A percentile compares a stretch with the other conserved stretches of the same genome.
These are phyloP conservation scores for Ormosia emarginata DNA, from an alignment of 306 rosid species.

Conservation along the genomic window DNA sequence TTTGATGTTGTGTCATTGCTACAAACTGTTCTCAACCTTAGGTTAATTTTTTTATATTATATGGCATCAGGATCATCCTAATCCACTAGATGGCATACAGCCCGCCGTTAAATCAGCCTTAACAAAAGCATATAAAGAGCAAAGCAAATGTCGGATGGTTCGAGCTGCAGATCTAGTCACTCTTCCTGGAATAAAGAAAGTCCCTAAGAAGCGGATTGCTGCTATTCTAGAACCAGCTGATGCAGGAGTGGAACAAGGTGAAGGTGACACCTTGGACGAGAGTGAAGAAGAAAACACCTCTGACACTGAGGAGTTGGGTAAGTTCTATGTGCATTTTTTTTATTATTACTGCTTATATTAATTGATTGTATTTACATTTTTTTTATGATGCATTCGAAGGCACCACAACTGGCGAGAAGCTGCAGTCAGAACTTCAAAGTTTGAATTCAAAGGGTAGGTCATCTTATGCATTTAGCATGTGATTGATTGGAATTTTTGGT, in stretches of 20 bases:
- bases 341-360: not conserved
- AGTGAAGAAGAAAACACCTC: conserved; percentile 72
- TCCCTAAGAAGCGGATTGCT: conserved; percentile 80
- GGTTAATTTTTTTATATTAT: not conserved
- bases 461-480: conserved; percentile 15
- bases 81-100: conserved; percentile 71
- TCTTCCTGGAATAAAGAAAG: conserved; percentile 76
- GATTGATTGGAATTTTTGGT: not conserved
- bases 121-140: conserved; percentile 89
- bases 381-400: conserved; percentile 37
- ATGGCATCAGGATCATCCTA: conserved; percentile 68
- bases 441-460: conserved; percentile 71
- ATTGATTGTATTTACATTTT: conserved; percentile 7
- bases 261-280: conserved; percentile 45
- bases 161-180: conserved; percentile 66
- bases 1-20: not conserved
- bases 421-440: conserved; percentile 74
- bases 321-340: conserved; percentile 8
- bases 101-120: conserved; percentile 81
- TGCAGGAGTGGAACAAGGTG: conserved; percentile 52
- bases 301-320: conserved; percentile 66
- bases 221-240: conserved; percentile 82
- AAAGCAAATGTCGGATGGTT: conserved; percentile 61
- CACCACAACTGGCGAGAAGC: conserved; percentile 63
- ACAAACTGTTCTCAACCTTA: not conserved